Evolutionary conservation across 805 yeast species (phyloP).

Genomic region (Yamadazyma kitorensis): DNA sequence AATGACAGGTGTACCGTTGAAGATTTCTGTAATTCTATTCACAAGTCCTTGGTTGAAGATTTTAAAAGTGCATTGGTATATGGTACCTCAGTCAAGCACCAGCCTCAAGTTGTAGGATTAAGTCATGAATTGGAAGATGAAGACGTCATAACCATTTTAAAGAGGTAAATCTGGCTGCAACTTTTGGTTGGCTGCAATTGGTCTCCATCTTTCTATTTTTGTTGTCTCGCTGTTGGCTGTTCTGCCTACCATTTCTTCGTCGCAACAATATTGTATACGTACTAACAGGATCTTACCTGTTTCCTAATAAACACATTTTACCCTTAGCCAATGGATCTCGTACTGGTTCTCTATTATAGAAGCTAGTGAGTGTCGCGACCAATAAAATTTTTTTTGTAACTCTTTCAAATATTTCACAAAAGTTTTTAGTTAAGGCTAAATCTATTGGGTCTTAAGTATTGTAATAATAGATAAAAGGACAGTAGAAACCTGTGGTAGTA

Average conservation of each 20-base stretch:
- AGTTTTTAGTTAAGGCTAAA: neutral
- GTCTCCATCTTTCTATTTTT: neutral
- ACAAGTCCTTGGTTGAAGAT: conserved; percentile 89
- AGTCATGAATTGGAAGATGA: conserved; percentile 85
- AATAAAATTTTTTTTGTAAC: too few species aligned
- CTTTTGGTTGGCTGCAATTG: neutral
- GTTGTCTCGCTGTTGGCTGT: too few species aligned
- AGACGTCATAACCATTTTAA: conserved; percentile 93
- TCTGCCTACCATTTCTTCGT: too few species aligned
- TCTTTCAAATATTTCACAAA: neutral
- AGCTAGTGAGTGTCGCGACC: neutral
- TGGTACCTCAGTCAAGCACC: conserved; percentile 95
- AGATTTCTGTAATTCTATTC: conserved; percentile 95
- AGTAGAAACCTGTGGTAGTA: neutral
- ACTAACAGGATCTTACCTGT: too few species aligned
- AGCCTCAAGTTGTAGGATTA: conserved; percentile 94
- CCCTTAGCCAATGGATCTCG: too few species aligned
- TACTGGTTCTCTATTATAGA: too few species aligned
- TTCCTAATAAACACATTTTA: too few species aligned
- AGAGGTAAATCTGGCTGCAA: conserved; percentile 42
- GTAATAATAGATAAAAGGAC: too few species aligned
- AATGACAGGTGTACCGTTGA: conserved; percentile 80
- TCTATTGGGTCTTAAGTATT: too few species aligned
- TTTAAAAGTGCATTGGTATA: conserved; percentile 90
- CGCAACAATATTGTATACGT: too few species aligned